Evolutionary conservation across 768 basidiomycete species (phyloP).

Genomic region (Suillus subalutaceus): DNA sequence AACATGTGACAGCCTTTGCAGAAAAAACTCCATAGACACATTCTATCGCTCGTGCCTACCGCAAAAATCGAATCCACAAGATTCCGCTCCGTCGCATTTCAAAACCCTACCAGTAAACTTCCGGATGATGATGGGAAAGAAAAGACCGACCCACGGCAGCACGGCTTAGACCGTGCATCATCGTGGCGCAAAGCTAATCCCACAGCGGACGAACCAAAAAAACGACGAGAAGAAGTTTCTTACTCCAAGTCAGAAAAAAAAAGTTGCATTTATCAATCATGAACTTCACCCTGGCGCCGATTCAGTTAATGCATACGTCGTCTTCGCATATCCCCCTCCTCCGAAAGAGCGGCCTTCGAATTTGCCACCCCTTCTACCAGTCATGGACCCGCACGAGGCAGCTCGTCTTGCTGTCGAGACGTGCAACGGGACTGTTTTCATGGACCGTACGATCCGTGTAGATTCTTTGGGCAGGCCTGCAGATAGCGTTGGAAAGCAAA

Average conservation of each 20-base stretch:
- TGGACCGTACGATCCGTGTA: slow-evolving; percentile 79
- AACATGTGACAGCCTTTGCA: slow-evolving; percentile 57
- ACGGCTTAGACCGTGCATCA: slow-evolving; percentile 60
- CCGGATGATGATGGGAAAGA: slow-evolving; percentile 35
- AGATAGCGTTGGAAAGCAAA: slow-evolving; percentile 23
- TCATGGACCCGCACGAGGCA: slow-evolving; percentile 72
- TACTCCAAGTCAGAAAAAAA: slow-evolving; percentile 86
- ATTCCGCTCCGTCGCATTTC: slow-evolving; percentile 93
- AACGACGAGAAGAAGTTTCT: slow-evolving; percentile 67
- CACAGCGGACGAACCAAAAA: slow-evolving; percentile 43
- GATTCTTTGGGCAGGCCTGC: slow-evolving; percentile 56
- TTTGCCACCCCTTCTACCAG: slow-evolving; percentile 50
- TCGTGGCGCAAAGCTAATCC: slow-evolving; percentile 55
- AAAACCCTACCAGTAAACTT: slow-evolving; percentile 72
- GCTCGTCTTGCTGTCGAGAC: slow-evolving; percentile 58
- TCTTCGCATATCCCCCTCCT: slow-evolving; percentile 75
- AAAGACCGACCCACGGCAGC: slow-evolving; percentile 41
- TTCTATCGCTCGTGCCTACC: slow-evolving; percentile 68
- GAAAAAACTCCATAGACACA: slow-evolving; percentile 77
- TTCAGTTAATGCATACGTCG: slow-evolving; percentile 85
- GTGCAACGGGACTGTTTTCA: slow-evolving; percentile 72
- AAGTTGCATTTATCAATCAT: slow-evolving; percentile 90
- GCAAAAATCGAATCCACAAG: slow-evolving; percentile 91
- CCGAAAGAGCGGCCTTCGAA: slow-evolving; percentile 45
- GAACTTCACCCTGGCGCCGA: slow-evolving; percentile 83